Evolutionary conservation across 768 basidiomycete species (phyloP).

Genomic region (Daedalea quercina): DNA sequence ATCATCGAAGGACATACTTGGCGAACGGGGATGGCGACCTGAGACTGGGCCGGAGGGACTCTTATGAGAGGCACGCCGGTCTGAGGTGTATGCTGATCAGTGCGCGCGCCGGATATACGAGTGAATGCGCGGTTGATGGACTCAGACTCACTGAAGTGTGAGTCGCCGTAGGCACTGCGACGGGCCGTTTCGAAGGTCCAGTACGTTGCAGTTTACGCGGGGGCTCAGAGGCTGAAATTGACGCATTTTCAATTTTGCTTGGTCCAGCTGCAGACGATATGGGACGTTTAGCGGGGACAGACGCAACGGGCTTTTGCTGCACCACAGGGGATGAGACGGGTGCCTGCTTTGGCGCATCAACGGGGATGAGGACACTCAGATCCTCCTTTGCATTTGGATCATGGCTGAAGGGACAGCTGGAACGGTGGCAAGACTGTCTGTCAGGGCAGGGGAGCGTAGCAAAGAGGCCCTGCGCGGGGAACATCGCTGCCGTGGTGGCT

Average conservation of each 20-base stretch:
- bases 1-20: conserved; percentile 39
- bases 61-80: conserved; percentile 59
- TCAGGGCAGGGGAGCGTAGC: conserved; percentile 55
- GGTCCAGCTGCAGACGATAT: conserved; percentile 13
- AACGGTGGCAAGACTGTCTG: conserved; percentile 36
- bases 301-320: conserved; percentile 2
- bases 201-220: conserved; percentile 61
- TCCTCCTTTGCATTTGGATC: conserved; percentile 29
- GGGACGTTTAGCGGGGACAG: conserved; percentile 25
- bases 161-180: conserved; percentile 36
- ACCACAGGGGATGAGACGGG: conserved; percentile 6
- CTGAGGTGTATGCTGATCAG: conserved; percentile 23
- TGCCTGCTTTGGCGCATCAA: conserved; percentile 21
- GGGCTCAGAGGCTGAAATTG: conserved; percentile 32
- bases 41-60: conserved; percentile 62
- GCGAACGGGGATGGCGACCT: conserved; percentile 65
- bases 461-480: conserved; percentile 55
- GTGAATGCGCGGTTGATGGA: neutral
- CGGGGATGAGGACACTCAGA: conserved; percentile 32
- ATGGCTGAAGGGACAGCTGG: conserved; percentile 66
- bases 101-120: neutral
- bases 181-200: conserved; percentile 34
- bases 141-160: conserved; percentile 21
- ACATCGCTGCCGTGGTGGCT: conserved; percentile 53
- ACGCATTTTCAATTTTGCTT: neutral